phyloP scores from a whole-genome alignment of 768 basidiomycete genomes.

The Lactifluus subvellereus region DNA sequence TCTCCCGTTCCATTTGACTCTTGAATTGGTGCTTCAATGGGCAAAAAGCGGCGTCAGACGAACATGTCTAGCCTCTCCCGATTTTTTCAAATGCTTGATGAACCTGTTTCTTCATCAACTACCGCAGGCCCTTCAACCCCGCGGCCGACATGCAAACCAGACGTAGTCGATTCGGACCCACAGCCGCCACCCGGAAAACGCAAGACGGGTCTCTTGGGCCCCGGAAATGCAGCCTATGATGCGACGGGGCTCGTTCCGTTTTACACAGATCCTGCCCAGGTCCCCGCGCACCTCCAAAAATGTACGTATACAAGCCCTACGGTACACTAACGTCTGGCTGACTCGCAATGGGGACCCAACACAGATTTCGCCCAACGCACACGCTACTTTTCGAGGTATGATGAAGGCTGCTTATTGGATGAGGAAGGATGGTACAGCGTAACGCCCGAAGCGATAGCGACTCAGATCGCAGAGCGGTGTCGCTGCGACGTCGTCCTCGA shows the following conservation, averaged over 20 bases:
- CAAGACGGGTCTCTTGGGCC: slow-evolving; percentile 17
- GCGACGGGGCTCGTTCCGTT: slow-evolving; percentile 69
- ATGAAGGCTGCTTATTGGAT: slow-evolving; percentile 80
- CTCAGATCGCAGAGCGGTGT: slow-evolving; percentile 91
- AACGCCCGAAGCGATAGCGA: slow-evolving; percentile 89
- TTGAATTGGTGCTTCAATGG: slow-evolving; percentile 1
- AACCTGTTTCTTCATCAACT: not conserved
- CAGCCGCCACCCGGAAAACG: not conserved
- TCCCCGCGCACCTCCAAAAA: slow-evolving; percentile 75
- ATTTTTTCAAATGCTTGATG: slow-evolving; percentile 9
- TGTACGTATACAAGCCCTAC: slow-evolving; percentile 48
- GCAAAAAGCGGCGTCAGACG: slow-evolving; percentile 15
- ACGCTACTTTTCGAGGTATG: slow-evolving; percentile 75
- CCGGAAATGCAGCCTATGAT: slow-evolving; percentile 35
- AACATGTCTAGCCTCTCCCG: slow-evolving; percentile 16
- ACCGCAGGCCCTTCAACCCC: not conserved
- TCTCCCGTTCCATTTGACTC: not conserved
- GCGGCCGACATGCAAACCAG: not conserved
- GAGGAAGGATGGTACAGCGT: slow-evolving; percentile 98
- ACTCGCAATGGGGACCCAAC: not conserved
- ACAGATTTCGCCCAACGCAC: slow-evolving; percentile 83
- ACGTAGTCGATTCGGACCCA: not conserved
- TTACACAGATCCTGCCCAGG: slow-evolving; percentile 57
- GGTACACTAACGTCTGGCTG: not conserved
- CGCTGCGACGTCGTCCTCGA: slow-evolving; percentile 80